phyloP scores from a whole-genome alignment of 2,329 filamentous ascomycete genomes.

The Aspergillus tamarii region DNA sequence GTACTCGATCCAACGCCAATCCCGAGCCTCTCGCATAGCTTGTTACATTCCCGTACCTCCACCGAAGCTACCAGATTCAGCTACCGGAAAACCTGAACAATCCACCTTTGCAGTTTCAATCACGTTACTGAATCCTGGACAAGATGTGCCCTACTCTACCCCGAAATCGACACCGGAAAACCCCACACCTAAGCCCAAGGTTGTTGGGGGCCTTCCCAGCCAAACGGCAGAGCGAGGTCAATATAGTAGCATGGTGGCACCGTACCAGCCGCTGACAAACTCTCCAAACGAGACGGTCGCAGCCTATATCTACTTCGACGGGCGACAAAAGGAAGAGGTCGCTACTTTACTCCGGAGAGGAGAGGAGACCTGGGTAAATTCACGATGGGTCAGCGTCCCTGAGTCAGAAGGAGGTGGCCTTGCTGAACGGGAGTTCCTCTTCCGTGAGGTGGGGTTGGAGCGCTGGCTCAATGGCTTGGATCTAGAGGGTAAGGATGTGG shows the following conservation, averaged over 20 bases:
- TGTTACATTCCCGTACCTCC: slow-evolving; percentile 96
- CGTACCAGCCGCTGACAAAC: slow-evolving; percentile 89
- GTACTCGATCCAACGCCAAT: slow-evolving; percentile 93
- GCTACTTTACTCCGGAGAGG: slow-evolving; percentile 88
- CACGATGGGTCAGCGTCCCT: slow-evolving; percentile 93
- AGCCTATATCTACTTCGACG: slow-evolving; percentile 98
- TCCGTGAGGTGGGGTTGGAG: slow-evolving; percentile 94
- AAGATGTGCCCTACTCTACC: slow-evolving; percentile 89
- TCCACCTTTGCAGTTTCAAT: slow-evolving; percentile 98
- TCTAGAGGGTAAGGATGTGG: slow-evolving; percentile 88
- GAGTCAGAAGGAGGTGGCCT: slow-evolving; percentile 89
- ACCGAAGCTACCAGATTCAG: slow-evolving; percentile 71
- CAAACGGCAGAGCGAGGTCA: slow-evolving; percentile 55
- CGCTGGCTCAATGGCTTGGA: slow-evolving; percentile 96
- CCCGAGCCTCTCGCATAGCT: slow-evolving; percentile 87
- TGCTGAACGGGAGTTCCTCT: slow-evolving; percentile 94
- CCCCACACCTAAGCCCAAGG: slow-evolving; percentile 78
- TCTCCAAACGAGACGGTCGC: slow-evolving; percentile 97
- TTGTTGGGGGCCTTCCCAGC: slow-evolving; percentile 72
- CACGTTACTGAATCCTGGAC: slow-evolving; percentile 84
- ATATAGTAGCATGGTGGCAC: slow-evolving; percentile 65
- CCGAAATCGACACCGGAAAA: slow-evolving; percentile 77
- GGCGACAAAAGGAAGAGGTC: slow-evolving; percentile 91
- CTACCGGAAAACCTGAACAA: slow-evolving; percentile 79
- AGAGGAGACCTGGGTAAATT: slow-evolving; percentile 99